Conservation (phyloP, 2,329 filamentous ascomycete genomes). For the Penicillium sp. region DNA sequence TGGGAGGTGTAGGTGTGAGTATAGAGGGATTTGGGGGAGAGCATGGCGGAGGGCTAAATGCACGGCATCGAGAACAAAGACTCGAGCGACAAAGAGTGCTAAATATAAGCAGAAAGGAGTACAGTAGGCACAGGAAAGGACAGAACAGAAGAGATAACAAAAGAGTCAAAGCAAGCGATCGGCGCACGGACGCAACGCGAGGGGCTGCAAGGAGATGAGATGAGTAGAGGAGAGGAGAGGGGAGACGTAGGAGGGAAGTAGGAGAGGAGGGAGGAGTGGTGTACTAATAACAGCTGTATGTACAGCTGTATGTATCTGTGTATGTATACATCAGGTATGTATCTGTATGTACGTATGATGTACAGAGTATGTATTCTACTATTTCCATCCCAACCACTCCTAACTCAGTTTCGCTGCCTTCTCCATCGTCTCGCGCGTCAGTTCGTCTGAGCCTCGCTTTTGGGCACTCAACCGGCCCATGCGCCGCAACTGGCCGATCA, state of each 20-base stretch:
- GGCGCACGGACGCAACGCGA: slow-evolving; percentile 21
- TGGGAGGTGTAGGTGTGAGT: slow-evolving; percentile 20
- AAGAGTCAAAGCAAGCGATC: slow-evolving; percentile 6
- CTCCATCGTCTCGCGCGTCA: slow-evolving; percentile 57
- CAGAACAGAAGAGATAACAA: background rate
- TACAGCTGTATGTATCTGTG: too few species aligned
- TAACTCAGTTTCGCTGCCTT: slow-evolving; percentile 54
- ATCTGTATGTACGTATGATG: too few species aligned
- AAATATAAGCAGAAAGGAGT: too few species aligned
- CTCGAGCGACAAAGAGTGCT: slow-evolving; percentile 12
- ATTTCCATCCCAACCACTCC: background rate
- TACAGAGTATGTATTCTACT: too few species aligned
- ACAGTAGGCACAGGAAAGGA: background rate
- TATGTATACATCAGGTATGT: too few species aligned
- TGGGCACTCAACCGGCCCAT: slow-evolving; percentile 61
- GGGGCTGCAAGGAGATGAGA: slow-evolving; percentile 20
- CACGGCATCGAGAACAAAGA: slow-evolving; percentile 12
- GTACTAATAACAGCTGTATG: too few species aligned
- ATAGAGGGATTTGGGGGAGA: slow-evolving; percentile 22
- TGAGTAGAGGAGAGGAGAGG: background rate
- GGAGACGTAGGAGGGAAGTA: background rate
- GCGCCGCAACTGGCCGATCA: slow-evolving; percentile 62
- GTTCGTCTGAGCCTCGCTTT: slow-evolving; percentile 55
- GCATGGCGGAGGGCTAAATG: slow-evolving; percentile 20
- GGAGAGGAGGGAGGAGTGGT: background rate